Evolutionary conservation across 2,329 filamentous ascomycete species (phyloP).

Genomic region (Fusarium buharicum): DNA sequence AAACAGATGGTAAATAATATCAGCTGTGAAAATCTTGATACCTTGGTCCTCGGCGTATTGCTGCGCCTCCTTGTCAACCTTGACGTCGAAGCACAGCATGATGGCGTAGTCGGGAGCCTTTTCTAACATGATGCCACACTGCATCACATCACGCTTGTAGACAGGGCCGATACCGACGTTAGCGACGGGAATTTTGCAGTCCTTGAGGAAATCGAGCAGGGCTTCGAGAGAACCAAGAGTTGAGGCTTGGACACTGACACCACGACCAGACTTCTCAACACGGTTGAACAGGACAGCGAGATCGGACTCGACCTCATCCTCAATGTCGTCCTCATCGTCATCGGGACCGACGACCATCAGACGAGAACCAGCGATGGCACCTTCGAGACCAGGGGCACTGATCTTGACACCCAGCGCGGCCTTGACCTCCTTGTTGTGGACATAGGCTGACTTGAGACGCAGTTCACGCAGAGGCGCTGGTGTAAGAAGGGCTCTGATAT

Average conservation of each 20-base stretch:
- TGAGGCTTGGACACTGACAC: conserved; percentile 96
- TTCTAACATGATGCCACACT: conserved; percentile 94
- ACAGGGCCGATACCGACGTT: conserved; percentile 98
- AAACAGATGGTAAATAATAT: conserved; percentile 99
- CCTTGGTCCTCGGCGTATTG: conserved; percentile 92
- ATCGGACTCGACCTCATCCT: conserved; percentile 96
- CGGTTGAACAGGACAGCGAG: conserved; percentile 89
- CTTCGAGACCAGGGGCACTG: conserved; percentile 92
- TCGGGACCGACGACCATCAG: conserved; percentile 93
- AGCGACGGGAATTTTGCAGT: conserved; percentile 95
- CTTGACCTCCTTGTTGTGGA: conserved; percentile 99
- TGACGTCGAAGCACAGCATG: conserved; percentile 99
- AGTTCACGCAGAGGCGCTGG: conserved; percentile 93
- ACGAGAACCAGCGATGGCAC: conserved; percentile 94
- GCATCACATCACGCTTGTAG: conserved; percentile 97
- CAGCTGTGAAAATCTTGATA: conserved; percentile 97
- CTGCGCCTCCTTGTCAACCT: conserved; percentile 96
- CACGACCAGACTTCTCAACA: conserved; percentile 90
- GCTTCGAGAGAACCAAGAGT: conserved; percentile 97
- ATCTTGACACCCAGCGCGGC: conserved; percentile 99
- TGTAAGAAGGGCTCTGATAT: conserved; percentile 92
- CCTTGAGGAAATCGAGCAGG: conserved; percentile 92
- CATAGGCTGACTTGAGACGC: conserved; percentile 93
- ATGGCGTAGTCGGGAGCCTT: conserved; percentile 96
- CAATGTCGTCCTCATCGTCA: conserved; percentile 95